Evolutionary conservation across 352 stramenopile genomes (phyloP).

Genomic region (Phytophthora cactorum): DNA sequence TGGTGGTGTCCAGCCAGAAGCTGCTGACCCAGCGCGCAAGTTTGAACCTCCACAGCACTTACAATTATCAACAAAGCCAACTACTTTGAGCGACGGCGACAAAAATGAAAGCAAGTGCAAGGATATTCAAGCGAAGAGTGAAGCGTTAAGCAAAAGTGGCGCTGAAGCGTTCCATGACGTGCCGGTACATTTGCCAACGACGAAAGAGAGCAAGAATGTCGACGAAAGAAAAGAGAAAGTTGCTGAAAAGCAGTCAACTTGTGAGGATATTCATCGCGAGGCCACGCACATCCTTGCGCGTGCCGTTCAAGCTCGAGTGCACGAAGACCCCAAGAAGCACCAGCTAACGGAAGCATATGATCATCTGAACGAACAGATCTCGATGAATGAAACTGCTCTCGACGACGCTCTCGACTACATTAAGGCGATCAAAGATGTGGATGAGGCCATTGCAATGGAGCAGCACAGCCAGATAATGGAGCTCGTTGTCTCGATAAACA

Average conservation of each 20-base stretch:
- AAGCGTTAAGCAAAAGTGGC: not conserved
- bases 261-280: conserved; percentile 17
- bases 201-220: not conserved
- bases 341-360: conserved; percentile 25
- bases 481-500: conserved; percentile 32
- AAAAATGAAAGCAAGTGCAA: not conserved
- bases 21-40: not conserved
- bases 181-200: no score
- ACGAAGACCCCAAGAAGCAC: conserved; percentile 22
- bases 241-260: not conserved
- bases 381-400: conserved; percentile 31
- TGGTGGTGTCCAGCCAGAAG: not conserved
- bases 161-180: not conserved
- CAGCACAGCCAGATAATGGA: conserved; percentile 34
- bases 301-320: conserved; percentile 8
- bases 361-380: conserved; percentile 26
- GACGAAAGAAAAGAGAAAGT: not conserved
- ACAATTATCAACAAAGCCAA: not conserved
- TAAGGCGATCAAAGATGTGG: conserved; percentile 30
- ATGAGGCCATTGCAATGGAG: conserved; percentile 22
- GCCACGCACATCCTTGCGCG: conserved; percentile 8
- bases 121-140: not conserved
- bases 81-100: conserved; percentile 1
- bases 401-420: conserved; percentile 28
- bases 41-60: not conserved